Evolutionary conservation across 1,284 basidiomycete species (phyloP), one percentile per base, ranked within the genome.

Genomic region (Naganishia albida): DNA sequence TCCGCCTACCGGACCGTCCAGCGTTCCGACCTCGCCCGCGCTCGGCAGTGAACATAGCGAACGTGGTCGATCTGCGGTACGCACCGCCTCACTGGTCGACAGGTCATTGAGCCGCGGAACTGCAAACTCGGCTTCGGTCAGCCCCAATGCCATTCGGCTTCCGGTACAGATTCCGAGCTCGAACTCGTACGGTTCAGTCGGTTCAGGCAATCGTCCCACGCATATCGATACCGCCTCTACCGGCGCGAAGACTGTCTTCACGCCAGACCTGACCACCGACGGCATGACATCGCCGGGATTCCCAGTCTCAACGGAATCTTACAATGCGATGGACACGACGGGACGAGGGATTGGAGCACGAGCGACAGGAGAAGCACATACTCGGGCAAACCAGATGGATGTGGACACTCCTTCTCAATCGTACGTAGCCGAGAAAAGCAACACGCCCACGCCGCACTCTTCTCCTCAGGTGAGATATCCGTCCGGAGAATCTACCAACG

Each of bases 401-500:
- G 70, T 74, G 15, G 69, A 76, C 50, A 39, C 48, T 39, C 52
- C 39, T 49, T 40, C 42, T 48, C 63, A 52, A 63, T 40, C 53
- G 54, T 74, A 76, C 57, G 68, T 73, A 26, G 73, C 74, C 18
- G 75, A 78, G 54, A 63, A 74, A 48, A 74, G 74, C 39, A 69
- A 71, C 16, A 80, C 79, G 8, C 79, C 78, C 10, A 80, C 79
- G 2, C 78, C 79, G 1, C 78, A 80, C 69, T 80, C 78, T n/a
- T 79, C 77, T 43, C 79, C 79, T 38, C 75, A 78, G 68, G 79
- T 80, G 67, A 73, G 78, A 73, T 43, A 57, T 28, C 48, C 56
- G 26, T 34, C 25, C 57, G 50, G 39, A 25, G 54, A 56, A 39
- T 38, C 34, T 44, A 44, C 56, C 26, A 39, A 57, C 39, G 39